phyloP scores from a whole-genome alignment of 306 rosid genomes.

The Canavalia ensiformis region DNA sequence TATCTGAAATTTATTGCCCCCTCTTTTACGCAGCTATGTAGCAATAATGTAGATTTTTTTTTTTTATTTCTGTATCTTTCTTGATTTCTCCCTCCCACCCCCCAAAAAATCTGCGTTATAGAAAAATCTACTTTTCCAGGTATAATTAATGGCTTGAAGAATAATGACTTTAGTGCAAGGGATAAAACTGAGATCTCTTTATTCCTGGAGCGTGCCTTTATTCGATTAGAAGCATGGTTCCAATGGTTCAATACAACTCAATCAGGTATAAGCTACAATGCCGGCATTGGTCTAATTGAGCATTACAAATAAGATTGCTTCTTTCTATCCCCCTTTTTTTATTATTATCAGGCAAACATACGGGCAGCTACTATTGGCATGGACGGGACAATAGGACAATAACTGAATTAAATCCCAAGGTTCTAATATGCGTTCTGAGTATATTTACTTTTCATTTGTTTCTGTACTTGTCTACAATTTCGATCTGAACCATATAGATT shows the following conservation, averaged over 20 bases:
- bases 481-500: constrained; percentile 7
- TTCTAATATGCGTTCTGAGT: constrained; percentile 40
- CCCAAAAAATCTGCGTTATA: background rate
- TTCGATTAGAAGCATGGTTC: constrained; percentile 96
- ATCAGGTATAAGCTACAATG: constrained; percentile 65
- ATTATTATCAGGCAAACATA: constrained; percentile 66
- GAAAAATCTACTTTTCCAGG: constrained; percentile 56
- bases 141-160: constrained; percentile 72
- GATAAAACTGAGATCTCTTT: constrained; percentile 67
- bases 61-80: background rate
- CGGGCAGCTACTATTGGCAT: constrained; percentile 91
- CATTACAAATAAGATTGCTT: constrained; percentile 26
- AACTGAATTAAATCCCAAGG: constrained; percentile 85
- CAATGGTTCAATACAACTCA: constrained; percentile 93
- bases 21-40: background rate
- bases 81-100: background rate
- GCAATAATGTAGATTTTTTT: background rate
- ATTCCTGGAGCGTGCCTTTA: constrained; percentile 82
- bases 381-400: constrained; percentile 79
- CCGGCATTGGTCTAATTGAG: constrained; percentile 23
- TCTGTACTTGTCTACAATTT: constrained; percentile 23
- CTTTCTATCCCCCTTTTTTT: constrained; percentile 32
- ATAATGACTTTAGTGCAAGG: constrained; percentile 63
- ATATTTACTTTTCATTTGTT: background rate
- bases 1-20: background rate